Conservation (phyloP, 148 eudicot genomes). For the Chenopodium suecicum region DNA sequence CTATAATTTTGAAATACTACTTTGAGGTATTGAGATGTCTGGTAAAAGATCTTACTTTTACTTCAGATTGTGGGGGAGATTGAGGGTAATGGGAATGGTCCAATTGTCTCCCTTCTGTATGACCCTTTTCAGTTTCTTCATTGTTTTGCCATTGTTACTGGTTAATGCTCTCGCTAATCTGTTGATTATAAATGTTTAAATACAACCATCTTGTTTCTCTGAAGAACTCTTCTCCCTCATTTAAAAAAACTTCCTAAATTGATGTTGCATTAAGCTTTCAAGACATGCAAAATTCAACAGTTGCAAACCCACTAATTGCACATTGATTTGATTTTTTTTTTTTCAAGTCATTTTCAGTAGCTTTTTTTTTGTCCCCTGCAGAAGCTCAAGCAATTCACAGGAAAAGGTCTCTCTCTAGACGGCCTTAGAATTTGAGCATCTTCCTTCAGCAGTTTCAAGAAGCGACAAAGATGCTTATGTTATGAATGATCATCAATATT, state of each 20-base stretch:
- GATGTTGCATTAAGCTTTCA: too few relatives aligned
- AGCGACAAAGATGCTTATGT: slow-evolving; percentile 8
- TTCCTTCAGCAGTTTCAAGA: neutral
- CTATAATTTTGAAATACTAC: too few relatives aligned
- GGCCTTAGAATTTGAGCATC: slow-evolving; percentile 35
- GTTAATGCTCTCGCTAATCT: neutral
- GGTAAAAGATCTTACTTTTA: too few relatives aligned
- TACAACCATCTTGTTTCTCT: neutral
- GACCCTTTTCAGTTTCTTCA: neutral
- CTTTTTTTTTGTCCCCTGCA: slow-evolving; percentile 25
- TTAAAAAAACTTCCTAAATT: too few relatives aligned
- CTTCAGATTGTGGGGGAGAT: too few relatives aligned
- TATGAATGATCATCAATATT: neutral
- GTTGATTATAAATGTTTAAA: neutral
- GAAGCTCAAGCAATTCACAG: slow-evolving; percentile 65
- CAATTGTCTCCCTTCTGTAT: neutral
- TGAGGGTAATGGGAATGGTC: neutral
- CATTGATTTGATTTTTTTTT: too few relatives aligned
- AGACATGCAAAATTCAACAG: neutral
- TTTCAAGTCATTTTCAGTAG: too few relatives aligned
- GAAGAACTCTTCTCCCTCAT: neutral
- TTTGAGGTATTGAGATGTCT: too few relatives aligned
- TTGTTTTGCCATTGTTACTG: neutral
- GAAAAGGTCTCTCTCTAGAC: slow-evolving; percentile 38
- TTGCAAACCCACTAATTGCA: too few relatives aligned